Conservation (phyloP, 805 yeast species). For the Ascoidea tarda region DNA sequence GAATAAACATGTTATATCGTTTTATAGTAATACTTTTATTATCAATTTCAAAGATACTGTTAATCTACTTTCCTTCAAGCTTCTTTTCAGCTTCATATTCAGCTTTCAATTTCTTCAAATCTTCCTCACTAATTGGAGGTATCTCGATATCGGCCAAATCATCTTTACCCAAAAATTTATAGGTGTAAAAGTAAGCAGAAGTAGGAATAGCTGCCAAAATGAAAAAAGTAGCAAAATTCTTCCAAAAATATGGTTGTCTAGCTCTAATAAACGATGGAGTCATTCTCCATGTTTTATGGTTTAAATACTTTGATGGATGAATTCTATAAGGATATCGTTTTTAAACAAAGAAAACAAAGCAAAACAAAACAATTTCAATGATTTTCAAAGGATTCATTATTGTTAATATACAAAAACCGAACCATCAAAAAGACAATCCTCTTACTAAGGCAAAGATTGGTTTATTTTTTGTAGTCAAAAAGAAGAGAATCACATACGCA, state of each 20-base stretch:
- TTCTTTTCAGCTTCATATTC: slow-evolving; percentile 42
- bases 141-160: slow-evolving; percentile 88
- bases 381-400: too few species aligned
- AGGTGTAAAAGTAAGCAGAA: slow-evolving; percentile 54
- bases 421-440: too few species aligned
- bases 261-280: slow-evolving; percentile 91
- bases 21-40: too few species aligned
- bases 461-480: too few species aligned
- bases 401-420: too few species aligned
- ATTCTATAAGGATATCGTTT: neutral
- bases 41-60: too few species aligned
- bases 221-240: slow-evolving; percentile 51
- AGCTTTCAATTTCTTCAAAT: slow-evolving; percentile 53
- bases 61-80: neutral
- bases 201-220: slow-evolving; percentile 49
- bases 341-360: too few species aligned
- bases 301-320: slow-evolving; percentile 30
- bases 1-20: too few species aligned
- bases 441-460: too few species aligned
- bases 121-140: slow-evolving; percentile 79
- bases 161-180: slow-evolving; percentile 52
- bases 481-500: too few species aligned
- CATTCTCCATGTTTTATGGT: slow-evolving; percentile 67
- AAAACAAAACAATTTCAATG: too few species aligned
- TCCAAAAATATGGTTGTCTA: slow-evolving; percentile 73